Base-by-base conservation (phyloP, 805 yeast species). In the Saturnispora kantuleensis region DNA sequence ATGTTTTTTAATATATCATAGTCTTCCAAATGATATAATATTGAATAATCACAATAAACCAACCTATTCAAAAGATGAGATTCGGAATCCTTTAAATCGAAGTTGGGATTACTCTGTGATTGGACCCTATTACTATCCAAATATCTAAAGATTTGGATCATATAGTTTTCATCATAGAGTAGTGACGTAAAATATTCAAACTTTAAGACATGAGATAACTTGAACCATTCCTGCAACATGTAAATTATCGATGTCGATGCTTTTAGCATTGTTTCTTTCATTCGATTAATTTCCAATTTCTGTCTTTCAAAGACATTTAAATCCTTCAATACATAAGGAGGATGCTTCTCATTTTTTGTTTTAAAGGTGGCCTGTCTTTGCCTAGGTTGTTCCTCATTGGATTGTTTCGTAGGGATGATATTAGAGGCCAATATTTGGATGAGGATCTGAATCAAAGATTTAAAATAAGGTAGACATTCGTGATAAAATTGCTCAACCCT, bases 191-290 rank as follows among this genome's bases (percentile, higher is more conserved):
- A 64, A 53, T 81, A 84, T 58, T 87, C 94, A 58, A 73, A 80
- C 59, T 90, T 89, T 50, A 89, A 59, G 2, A 87, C 66, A 58
- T 93, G 96, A 38, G 77, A 81, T 9, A 72, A 59, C 56, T 84
- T 84, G 58, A 85, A 81, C 96, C 97, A 89, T 53, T 73, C 74
- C 31, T 81, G 57, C 16, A 93, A 56, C 16, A 76, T 53, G 10
- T 65, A 52, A 1, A 86, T 45, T 1, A 78, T 70, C 1, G 75
- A 74, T 0, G 81, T 67, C 2, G 81, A 65, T 4, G 81, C 74
- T 51, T 79, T 82, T 42, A 81, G 55, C 1, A 80, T 66, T 3
- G 76, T 63, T 52, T 84, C 90, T 50, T 80, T 81, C n/a, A 75
- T 66, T 49, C 81, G 70, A 5, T 68, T 49, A 2, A 78, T 65